These are phyloP conservation scores for Phytophthora tentaculata DNA, from an alignment of 352 stramenopile species.

Conservation along the genomic window DNA sequence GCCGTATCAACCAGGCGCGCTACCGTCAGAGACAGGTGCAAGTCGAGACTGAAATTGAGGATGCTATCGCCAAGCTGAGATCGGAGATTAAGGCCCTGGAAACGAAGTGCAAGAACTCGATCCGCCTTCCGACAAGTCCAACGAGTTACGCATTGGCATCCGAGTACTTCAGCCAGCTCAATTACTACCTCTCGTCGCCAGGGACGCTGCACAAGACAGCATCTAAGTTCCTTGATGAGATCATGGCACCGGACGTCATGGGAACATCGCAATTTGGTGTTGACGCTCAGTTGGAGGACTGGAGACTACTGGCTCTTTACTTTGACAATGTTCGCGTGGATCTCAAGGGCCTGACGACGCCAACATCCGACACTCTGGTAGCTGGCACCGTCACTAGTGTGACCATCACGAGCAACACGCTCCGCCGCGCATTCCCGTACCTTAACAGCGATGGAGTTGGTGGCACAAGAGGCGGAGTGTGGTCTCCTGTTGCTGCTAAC, in stretches of 20 bases:
- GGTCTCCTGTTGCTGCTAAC: too few species aligned
- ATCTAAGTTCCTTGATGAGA: slow-evolving; percentile 1
- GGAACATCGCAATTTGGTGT: neutral
- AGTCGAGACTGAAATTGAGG: neutral
- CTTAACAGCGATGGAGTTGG: slow-evolving; percentile 13
- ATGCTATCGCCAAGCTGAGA: slow-evolving; percentile 1
- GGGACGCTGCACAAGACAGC: neutral
- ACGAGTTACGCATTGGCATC: too few species aligned
- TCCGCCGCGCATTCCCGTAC: slow-evolving; percentile 7
- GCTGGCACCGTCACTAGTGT: neutral
- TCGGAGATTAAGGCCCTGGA: slow-evolving; percentile 8
- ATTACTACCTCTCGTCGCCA: slow-evolving; percentile 10
- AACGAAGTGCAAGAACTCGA: neutral
- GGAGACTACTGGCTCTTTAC: neutral
- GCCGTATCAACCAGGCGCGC: slow-evolving; percentile 16
- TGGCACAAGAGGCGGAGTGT: neutral
- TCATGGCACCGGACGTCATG: neutral
- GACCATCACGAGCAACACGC: slow-evolving; percentile 2
- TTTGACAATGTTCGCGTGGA: slow-evolving; percentile 5
- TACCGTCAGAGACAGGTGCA: slow-evolving; percentile 16
- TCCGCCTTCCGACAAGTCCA: too few species aligned
- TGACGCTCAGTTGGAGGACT: slow-evolving; percentile 5
- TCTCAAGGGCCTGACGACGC: neutral
- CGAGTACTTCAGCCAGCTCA: slow-evolving; percentile 23
- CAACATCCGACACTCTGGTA: neutral